These are phyloP conservation scores for Dactylorhiza incarnata DNA, from an alignment of 106 monocot species.

Conservation along the genomic window DNA sequence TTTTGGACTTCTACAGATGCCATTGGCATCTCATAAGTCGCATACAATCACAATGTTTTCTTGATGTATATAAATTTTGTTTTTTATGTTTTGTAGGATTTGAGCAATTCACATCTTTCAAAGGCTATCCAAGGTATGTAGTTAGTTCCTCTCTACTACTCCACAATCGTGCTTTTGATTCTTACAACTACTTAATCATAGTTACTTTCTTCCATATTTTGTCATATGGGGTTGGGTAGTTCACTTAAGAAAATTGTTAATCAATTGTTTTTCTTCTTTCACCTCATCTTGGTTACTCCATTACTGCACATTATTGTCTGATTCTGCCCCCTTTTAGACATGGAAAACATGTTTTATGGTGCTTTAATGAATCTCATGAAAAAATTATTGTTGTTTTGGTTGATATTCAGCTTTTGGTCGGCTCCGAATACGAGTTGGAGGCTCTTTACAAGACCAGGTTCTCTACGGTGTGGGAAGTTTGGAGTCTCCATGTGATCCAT, in stretches of 20 bases:
- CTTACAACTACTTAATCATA: neutral
- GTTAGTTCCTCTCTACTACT: neutral
- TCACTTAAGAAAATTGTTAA: neutral
- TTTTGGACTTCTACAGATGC: too few species aligned
- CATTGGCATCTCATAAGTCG: too few species aligned
- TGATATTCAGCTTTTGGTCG: slow-evolving; percentile 37
- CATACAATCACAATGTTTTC: too few species aligned
- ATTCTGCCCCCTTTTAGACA: slow-evolving; percentile 8
- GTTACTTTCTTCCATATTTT: neutral
- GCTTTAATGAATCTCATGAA: slow-evolving; percentile 2
- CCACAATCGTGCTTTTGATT: neutral
- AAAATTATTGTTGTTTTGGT: neutral
- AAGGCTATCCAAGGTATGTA: slow-evolving; percentile 8
- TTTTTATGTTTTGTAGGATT: slow-evolving; percentile 1
- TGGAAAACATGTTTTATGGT: neutral
- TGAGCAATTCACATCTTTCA: slow-evolving; percentile 2
- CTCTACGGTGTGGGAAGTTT: slow-evolving; percentile 43
- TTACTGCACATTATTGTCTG: neutral
- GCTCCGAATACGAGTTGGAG: slow-evolving; percentile 79
- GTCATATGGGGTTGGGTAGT: neutral
- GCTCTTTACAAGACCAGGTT: slow-evolving; percentile 77
- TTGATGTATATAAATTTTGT: neutral
- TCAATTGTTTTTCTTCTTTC: neutral
- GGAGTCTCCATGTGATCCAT: slow-evolving; percentile 41
- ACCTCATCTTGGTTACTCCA: neutral